Conservation (phyloP, 208 protist genomes). For the Vickermania ingenoplastis region DNA sequence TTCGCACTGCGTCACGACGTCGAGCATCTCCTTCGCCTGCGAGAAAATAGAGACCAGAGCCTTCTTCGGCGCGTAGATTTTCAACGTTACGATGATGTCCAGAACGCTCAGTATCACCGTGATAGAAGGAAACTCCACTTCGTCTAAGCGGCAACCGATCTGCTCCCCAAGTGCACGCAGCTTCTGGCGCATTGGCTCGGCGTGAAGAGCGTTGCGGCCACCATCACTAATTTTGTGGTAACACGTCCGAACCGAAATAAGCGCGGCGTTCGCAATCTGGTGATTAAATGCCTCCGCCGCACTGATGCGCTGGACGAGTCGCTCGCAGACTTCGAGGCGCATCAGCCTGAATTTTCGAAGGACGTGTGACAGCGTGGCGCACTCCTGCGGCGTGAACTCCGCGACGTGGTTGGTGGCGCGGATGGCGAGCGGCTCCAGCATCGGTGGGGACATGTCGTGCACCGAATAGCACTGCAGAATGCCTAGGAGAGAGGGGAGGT, state of each 20-base stretch:
- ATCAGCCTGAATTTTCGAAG: constrained; percentile 72
- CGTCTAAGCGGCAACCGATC: constrained; percentile 63
- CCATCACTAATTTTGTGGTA: constrained; percentile 68
- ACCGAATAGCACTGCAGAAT: constrained; percentile 85
- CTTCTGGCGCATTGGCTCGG: constrained; percentile 78
- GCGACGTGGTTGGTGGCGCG: constrained; percentile 77
- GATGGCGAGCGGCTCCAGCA: constrained; percentile 67
- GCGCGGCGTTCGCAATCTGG: constrained; percentile 68
- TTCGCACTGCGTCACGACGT: constrained; percentile 51
- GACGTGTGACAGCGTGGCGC: constrained; percentile 68
- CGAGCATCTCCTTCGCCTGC: constrained; percentile 61
- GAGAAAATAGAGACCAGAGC: constrained; percentile 57
- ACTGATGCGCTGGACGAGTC: constrained; percentile 71
- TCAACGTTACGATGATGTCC: constrained; percentile 73
- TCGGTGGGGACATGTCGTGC: constrained; percentile 68
- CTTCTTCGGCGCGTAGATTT: constrained; percentile 87
- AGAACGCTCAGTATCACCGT: constrained; percentile 50
- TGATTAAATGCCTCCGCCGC: constrained; percentile 68
- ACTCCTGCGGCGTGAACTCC: constrained; percentile 83
- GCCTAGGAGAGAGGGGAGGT: constrained; percentile 75
- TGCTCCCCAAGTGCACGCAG: constrained; percentile 81
- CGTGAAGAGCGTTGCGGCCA: constrained; percentile 72
- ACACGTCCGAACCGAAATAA: constrained; percentile 61
- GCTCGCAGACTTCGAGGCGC: constrained; percentile 79
- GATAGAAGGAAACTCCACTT: constrained; percentile 61